A percentile compares a stretch with the other conserved stretches of the same genome.
Evolutionary conservation across 495 filamentous ascomycete genomes (phyloP).

Genomic region (Hypoxylon rickii): DNA sequence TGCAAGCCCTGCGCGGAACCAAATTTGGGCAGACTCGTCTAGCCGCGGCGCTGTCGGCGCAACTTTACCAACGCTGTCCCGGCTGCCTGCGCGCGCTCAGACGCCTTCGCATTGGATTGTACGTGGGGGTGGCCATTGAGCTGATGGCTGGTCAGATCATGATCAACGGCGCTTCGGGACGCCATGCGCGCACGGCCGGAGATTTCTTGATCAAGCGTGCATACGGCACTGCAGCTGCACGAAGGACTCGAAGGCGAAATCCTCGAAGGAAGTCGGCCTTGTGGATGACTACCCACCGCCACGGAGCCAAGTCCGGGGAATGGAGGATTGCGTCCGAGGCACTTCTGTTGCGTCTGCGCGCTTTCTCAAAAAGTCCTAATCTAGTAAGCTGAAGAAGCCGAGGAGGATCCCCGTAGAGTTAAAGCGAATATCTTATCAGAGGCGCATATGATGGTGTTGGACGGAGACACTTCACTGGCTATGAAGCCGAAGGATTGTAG

Average conservation of each 20-base stretch:
- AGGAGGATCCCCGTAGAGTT: conserved; percentile 2
- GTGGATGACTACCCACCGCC: too few species aligned
- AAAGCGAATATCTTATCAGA: conserved; percentile 4
- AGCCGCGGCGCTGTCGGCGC: conserved; percentile 15
- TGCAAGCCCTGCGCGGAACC: conserved; percentile 6
- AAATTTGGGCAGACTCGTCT: conserved; percentile 5
- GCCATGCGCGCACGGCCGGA: conserved; percentile 32
- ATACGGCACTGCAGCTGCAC: conserved; percentile 6
- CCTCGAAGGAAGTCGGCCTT: too few species aligned
- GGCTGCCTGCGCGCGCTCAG: conserved; percentile 14
- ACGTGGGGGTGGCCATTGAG: conserved; percentile 3
- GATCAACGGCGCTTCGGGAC: conserved; percentile 15
- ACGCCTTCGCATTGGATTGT: conserved; percentile 12
- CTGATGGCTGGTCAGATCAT: conserved; percentile 25
- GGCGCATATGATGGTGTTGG: conserved; percentile 7
- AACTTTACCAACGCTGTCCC: conserved; percentile 5
- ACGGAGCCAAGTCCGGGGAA: too few species aligned
- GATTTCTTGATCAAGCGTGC: conserved; percentile 20
- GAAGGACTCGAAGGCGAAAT: too few species aligned
- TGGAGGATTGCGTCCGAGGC: not conserved
- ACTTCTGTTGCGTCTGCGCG: conserved; percentile 1
- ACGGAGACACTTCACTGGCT: conserved; percentile 13
- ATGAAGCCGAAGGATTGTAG: conserved; percentile 11
- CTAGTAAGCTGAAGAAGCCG: conserved; percentile 14
- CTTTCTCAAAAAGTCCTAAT: not conserved